Conservation (phyloP, 192 early-diverging fungal species). For the Entomortierella chlamydospora region DNA sequence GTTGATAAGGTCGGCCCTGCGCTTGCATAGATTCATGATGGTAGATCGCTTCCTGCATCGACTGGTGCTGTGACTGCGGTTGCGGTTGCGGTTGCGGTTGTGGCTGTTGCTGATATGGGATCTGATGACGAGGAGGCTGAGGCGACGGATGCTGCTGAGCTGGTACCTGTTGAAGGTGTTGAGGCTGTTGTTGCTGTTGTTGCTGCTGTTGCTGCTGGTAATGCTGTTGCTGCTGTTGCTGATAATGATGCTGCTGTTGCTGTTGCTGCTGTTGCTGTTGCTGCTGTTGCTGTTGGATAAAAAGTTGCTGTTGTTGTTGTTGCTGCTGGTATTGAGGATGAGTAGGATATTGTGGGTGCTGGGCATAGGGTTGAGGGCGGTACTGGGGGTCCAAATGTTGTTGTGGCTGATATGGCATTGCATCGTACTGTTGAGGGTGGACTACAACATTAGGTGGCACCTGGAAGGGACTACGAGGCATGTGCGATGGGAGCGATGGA, state of each 20-base stretch:
- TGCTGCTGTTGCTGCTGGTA: constrained; percentile 27
- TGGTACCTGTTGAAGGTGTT: constrained; percentile 11
- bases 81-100: constrained; percentile 23
- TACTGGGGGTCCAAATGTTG: constrained; percentile 38
- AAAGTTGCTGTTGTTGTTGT: constrained; percentile 29
- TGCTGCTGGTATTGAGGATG: constrained; percentile 35
- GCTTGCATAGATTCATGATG: constrained; percentile 17
- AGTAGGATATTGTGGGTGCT: constrained; percentile 26
- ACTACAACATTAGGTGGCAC: constrained; percentile 45
- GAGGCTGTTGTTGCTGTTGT: constrained; percentile 9
- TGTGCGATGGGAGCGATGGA: constrained; percentile 36
- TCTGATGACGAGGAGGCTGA: constrained; percentile 36
- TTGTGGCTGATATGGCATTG: constrained; percentile 26
- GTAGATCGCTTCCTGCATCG: constrained; percentile 14
- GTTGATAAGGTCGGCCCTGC: constrained; percentile 15
- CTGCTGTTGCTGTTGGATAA: constrained; percentile 13
- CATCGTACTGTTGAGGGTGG: constrained; percentile 37
- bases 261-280: constrained; percentile 18
- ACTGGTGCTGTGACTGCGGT: constrained; percentile 33
- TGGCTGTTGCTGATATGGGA: constrained; percentile 19
- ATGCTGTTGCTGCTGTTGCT: constrained; percentile 20
- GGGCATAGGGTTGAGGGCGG: constrained; percentile 21
- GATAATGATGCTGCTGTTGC: constrained; percentile 18
- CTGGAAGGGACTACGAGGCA: constrained; percentile 46
- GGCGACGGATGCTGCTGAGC: constrained; percentile 22